Conservation (phyloP, 179 eudicot genomes). For the Nepenthes alata region DNA sequence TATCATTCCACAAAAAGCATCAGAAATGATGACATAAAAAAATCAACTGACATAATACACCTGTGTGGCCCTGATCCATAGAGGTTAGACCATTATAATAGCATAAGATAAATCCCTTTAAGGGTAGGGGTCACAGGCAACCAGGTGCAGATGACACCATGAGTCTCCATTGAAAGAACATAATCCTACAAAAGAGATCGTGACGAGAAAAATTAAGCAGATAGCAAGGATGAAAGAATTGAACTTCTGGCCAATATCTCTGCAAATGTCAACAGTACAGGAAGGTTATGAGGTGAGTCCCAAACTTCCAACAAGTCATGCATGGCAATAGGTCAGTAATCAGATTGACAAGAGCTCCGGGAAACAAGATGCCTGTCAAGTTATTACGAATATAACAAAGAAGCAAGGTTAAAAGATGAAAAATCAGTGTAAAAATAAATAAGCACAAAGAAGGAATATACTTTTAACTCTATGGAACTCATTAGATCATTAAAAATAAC, state of each 20-base stretch:
- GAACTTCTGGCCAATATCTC: constrained; percentile 33
- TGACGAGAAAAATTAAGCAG: not conserved
- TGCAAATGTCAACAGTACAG: constrained; percentile 87
- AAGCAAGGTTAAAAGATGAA: constrained; percentile 32
- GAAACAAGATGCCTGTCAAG: constrained; percentile 82
- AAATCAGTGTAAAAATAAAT: constrained; percentile 1
- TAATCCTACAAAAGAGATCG: constrained; percentile 27
- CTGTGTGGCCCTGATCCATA: not conserved
- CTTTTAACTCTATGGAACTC: not conserved
- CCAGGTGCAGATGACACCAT: constrained; percentile 18
- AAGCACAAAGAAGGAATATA: not conserved
- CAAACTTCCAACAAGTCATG: constrained; percentile 89
- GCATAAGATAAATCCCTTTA: constrained; percentile 8
- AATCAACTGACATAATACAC: not conserved
- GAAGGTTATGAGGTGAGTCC: constrained; percentile 93
- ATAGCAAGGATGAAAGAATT: constrained; percentile 10
- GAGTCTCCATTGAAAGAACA: constrained; percentile 17
- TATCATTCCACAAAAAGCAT: constrained; percentile 4
- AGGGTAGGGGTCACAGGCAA: constrained; percentile 3
- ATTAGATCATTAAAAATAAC: not conserved
- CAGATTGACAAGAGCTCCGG: constrained; percentile 78
- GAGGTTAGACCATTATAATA: constrained; percentile 2
- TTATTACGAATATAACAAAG: constrained; percentile 39
- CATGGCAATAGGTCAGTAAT: constrained; percentile 65
- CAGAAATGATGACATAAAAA: constrained; percentile 12